phyloP scores from a whole-genome alignment of 257 asterid genomes.

The Eucommia ulmoides region DNA sequence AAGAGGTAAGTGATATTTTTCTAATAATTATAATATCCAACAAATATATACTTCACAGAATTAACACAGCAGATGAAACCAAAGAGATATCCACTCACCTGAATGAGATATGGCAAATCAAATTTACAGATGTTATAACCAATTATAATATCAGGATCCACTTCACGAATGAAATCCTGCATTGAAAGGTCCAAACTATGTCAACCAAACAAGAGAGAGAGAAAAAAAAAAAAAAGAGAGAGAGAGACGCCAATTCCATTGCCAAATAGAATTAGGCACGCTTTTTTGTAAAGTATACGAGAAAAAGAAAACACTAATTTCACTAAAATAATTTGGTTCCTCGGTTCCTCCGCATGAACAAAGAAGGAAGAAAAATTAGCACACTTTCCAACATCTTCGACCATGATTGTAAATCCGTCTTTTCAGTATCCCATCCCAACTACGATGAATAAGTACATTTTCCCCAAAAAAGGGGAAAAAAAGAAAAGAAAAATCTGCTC shows the following conservation, averaged over 20 bases:
- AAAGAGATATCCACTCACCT: conserved; percentile 30
- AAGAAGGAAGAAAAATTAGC: too few species aligned
- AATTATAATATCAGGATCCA: conserved; percentile 93
- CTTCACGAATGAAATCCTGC: conserved; percentile 86
- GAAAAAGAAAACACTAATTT: neutral
- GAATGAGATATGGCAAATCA: conserved; percentile 94
- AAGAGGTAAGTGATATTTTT: neutral
- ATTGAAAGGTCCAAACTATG: too few species aligned
- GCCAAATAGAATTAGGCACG: neutral
- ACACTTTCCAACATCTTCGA: too few species aligned
- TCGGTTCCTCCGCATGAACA: neutral
- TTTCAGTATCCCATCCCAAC: too few species aligned
- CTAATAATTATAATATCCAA: neutral
- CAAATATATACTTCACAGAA: neutral
- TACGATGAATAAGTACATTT: too few species aligned
- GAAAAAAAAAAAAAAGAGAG: too few species aligned
- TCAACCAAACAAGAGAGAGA: too few species aligned
- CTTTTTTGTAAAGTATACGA: neutral
- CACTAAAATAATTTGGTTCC: neutral
- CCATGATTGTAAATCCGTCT: too few species aligned
- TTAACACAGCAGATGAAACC: conserved; percentile 4
- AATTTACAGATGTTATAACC: conserved; percentile 98
- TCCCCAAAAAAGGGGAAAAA: too few species aligned
- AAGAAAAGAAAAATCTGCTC: too few species aligned
- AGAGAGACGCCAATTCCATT: too few species aligned